Conservation (phyloP, 2,329 filamentous ascomycete genomes). For the Fusarium dlaminii region DNA sequence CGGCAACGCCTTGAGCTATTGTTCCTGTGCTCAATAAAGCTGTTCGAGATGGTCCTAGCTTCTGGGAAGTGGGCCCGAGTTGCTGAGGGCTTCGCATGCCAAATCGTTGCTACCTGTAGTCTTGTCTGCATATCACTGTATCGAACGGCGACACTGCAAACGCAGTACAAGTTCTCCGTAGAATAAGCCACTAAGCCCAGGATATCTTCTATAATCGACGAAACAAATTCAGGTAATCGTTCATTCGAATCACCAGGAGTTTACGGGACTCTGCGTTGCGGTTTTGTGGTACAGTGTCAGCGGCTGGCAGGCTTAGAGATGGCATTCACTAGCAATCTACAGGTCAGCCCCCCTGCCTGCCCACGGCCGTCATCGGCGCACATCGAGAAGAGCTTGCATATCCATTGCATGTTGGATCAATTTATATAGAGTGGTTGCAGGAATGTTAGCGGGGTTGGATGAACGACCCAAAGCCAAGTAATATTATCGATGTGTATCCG, state of each 20-base stretch:
- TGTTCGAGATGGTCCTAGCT: background rate
- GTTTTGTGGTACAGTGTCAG: background rate
- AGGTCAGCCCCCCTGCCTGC: background rate
- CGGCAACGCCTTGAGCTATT: background rate
- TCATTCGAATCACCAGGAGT: background rate
- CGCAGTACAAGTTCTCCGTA: background rate
- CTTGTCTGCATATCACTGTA: background rate
- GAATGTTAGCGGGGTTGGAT: background rate
- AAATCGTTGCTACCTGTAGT: background rate
- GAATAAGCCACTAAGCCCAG: too few species aligned
- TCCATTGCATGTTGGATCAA: background rate
- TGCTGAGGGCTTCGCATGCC: background rate
- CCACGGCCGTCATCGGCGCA: background rate
- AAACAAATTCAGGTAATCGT: background rate
- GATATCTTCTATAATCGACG: background rate
- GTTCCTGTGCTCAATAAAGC: background rate
- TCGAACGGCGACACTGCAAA: background rate
- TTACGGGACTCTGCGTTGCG: background rate
- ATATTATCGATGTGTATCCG: conserved; percentile 1
- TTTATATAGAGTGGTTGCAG: background rate
- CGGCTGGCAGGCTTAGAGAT: background rate
- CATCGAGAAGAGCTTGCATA: background rate
- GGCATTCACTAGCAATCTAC: background rate
- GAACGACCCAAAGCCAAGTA: background rate
- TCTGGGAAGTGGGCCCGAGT: background rate